Evolutionary conservation across 768 basidiomycete genomes (phyloP), one percentile per base, ranked within the genome.

Genomic region (Boletales sp.): DNA sequence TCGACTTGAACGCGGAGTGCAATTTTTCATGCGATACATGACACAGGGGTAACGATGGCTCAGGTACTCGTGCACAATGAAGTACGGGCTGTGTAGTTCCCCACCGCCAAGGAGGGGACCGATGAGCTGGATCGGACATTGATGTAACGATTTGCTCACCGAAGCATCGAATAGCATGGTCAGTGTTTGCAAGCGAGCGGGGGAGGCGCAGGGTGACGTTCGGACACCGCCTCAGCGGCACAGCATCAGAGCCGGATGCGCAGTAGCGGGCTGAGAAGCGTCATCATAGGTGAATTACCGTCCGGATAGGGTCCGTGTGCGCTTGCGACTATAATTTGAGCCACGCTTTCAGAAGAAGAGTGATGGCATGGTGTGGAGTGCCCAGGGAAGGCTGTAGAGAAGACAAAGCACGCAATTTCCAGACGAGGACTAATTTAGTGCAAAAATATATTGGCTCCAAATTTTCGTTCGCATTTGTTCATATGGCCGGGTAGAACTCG

Each of bases 211-310:
- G 50, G 19, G 48, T 57, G 49, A 46, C 55, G 53, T 62, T 39
- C 48, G 21, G 51, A 11, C 63, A 65, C 62, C 39, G 63, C 64
- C 45, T 64, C 47, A 7, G 18, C 35, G 41, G 49, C 63, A 65
- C 59, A 66, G 63, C 57, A 55, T 48, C 41, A 14, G 15, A 31
- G 44, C 32, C 48, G 40, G 8, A 9, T 19, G 10, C 31, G 50
- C 41, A 41, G 45, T 44, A 30, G 46, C 14, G 37, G 41, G 33
- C 25, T n/a, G 36, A 21, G 33, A 41, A 44, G 9, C 37, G 19
- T 13, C 50, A 42, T 46, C 49, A 47, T 40, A 18, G 14, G 21
- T 37, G 39, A 30, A 21, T 19, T 30, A 28, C 25, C 44, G 41
- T 28, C 13, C 9, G 35, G 45, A 50, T 36, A 48, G 61, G 44